These are phyloP conservation scores for Serpula lacrymans DNA, from an alignment of 768 basidiomycete genomes.

Conservation along the genomic window DNA sequence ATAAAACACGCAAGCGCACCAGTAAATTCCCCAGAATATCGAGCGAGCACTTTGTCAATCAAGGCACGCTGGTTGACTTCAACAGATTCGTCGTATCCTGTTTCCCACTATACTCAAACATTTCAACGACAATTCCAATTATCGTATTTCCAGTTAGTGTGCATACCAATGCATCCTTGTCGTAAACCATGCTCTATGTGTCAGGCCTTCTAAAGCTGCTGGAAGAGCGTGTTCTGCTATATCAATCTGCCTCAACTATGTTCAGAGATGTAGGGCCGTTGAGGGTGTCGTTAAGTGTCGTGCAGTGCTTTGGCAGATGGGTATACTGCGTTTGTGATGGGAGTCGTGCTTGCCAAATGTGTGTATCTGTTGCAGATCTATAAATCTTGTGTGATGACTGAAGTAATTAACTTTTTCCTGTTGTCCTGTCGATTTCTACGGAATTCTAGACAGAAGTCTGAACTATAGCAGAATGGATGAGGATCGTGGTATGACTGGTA, in stretches of 20 bases:
- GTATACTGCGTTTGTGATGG: background rate
- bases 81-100: conserved; percentile 76
- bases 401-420: no score
- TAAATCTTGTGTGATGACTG: no score
- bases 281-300: background rate
- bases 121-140: background rate
- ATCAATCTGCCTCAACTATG: background rate
- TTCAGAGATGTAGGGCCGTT: background rate
- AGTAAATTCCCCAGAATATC: conserved; percentile 95
- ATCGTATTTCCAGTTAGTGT: background rate
- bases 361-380: no score
- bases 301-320: background rate
- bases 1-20: conserved; percentile 30
- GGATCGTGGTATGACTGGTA: no score
- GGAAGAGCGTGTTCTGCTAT: background rate
- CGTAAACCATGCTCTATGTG: conserved; percentile 20
- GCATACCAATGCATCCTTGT: conserved; percentile 28
- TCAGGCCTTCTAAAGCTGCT: background rate
- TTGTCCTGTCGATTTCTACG: no score
- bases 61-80: conserved; percentile 96
- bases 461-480: no score
- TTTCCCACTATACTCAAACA: conserved; percentile 37
- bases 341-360: no score
- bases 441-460: no score
- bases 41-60: conserved; percentile 93